A percentile compares a stretch with the other conserved stretches of the same genome.
phyloP scores from a whole-genome alignment of 2,329 filamentous ascomycete species.

The Aspergillus intermedius region DNA sequence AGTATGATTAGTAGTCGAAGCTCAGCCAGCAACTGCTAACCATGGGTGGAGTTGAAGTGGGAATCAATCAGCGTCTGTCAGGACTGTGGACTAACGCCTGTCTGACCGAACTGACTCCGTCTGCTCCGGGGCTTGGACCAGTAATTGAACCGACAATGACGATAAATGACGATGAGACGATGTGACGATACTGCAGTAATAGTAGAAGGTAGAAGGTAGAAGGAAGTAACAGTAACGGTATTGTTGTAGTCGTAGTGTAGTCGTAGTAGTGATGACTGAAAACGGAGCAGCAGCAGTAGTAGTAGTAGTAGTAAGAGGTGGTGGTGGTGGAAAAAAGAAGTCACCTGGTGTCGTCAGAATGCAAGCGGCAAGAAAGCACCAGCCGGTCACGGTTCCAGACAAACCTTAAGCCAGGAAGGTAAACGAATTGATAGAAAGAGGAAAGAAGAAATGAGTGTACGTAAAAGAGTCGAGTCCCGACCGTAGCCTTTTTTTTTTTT shows the following conservation, averaged over 20 bases:
- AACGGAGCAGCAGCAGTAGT: background rate
- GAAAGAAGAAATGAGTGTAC: background rate
- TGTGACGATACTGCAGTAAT: too few species aligned
- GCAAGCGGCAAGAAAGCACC: slow-evolving; percentile 27
- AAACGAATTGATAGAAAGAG: background rate
- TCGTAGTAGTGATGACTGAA: slow-evolving; percentile 1
- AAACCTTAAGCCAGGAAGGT: slow-evolving; percentile 20
- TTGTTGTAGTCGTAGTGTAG: too few species aligned
- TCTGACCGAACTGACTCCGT: background rate
- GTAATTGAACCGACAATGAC: too few species aligned
- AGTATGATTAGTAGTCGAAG: slow-evolving; percentile 15
- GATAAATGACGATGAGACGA: too few species aligned
- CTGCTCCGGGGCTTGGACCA: background rate
- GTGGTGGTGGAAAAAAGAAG: slow-evolving; percentile 3
- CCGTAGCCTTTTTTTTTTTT: slow-evolving; percentile 2
- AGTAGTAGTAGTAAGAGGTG: slow-evolving; percentile 1
- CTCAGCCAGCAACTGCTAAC: slow-evolving; percentile 9
- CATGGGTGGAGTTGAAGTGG: slow-evolving; percentile 18
- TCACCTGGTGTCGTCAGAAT: slow-evolving; percentile 29
- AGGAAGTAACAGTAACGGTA: too few species aligned
- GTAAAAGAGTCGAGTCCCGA: background rate
- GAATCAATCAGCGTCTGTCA: slow-evolving; percentile 8
- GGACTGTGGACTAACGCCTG: background rate
- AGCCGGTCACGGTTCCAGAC: slow-evolving; percentile 25
- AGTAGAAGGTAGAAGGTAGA: too few species aligned